Conservation (phyloP, 257 asterid genomes). For the Striga asiatica region DNA sequence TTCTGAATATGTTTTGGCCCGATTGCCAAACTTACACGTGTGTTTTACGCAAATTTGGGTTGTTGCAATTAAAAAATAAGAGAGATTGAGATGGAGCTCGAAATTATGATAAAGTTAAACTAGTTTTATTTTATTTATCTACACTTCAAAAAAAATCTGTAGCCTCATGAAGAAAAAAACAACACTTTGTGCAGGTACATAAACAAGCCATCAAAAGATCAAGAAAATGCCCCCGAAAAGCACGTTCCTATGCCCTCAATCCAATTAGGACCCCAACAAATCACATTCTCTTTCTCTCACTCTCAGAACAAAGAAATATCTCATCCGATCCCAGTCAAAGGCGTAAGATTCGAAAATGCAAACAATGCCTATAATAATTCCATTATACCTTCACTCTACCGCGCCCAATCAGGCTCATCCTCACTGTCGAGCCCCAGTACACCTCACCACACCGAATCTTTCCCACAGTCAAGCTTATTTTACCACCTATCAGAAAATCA, state of each 20-base stretch:
- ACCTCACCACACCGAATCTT: slow-evolving; percentile 29
- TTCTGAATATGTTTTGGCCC: neutral
- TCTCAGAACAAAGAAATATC: slow-evolving; percentile 34
- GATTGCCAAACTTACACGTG: too few relatives aligned
- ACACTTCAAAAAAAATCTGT: neutral
- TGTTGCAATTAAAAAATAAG: neutral
- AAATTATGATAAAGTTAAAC: neutral
- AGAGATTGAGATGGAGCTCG: neutral
- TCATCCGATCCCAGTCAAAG: slow-evolving; percentile 50
- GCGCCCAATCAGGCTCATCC: slow-evolving; percentile 22
- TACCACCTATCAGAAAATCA: slow-evolving; percentile 24
- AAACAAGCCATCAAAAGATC: slow-evolving; percentile 41
- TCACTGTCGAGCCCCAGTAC: slow-evolving; percentile 24
- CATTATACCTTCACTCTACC: slow-evolving; percentile 24
- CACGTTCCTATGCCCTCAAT: slow-evolving; percentile 29
- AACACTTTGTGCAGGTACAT: slow-evolving; percentile 49
- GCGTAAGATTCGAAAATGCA: slow-evolving; percentile 35
- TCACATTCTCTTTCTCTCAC: slow-evolving; percentile 19
- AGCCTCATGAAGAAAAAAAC: slow-evolving; percentile 4
- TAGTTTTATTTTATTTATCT: too few relatives aligned
- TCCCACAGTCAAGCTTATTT: slow-evolving; percentile 23
- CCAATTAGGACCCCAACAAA: slow-evolving; percentile 37
- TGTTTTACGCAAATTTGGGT: too few relatives aligned
- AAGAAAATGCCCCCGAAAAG: slow-evolving; percentile 32
- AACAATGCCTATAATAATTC: slow-evolving; percentile 26